These are phyloP conservation scores for Yarrowia keelungensis DNA, from an alignment of 805 yeast species.

Conservation along the genomic window DNA sequence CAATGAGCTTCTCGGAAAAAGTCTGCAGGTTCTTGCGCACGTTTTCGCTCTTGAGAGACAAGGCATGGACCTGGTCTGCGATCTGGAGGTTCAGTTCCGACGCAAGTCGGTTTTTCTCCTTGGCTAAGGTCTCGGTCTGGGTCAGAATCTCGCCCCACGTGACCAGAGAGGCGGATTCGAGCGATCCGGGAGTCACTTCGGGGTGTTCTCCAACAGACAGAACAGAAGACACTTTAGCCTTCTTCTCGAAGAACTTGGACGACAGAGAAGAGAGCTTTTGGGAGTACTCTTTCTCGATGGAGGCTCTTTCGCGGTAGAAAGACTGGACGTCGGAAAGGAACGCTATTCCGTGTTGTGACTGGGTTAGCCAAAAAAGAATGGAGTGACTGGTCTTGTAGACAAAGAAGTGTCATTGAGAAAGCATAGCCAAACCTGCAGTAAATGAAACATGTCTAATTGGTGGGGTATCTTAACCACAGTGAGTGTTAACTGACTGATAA, in stretches of 20 bases:
- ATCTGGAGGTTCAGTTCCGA: slow-evolving; percentile 66
- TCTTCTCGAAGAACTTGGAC: slow-evolving; percentile 73
- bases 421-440: too few relatives aligned
- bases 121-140: slow-evolving; percentile 81
- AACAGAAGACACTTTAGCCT: slow-evolving; percentile 69
- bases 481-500: too few relatives aligned
- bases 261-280: slow-evolving; percentile 67
- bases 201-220: slow-evolving; percentile 93
- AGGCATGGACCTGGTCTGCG: slow-evolving; percentile 63
- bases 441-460: too few relatives aligned
- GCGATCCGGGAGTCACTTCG: slow-evolving; percentile 89
- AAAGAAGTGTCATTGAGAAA: too few relatives aligned
- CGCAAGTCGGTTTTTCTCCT: slow-evolving; percentile 66
- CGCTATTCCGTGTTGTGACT: slow-evolving; percentile 58
- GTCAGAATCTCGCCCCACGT: slow-evolving; percentile 89
- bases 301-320: slow-evolving; percentile 83
- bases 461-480: too few relatives aligned
- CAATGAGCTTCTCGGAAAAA: slow-evolving; percentile 64
- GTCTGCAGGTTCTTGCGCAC: slow-evolving; percentile 63
- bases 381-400: too few relatives aligned
- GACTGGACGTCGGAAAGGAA: slow-evolving; percentile 82
- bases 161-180: slow-evolving; percentile 84
- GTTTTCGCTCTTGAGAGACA: slow-evolving; percentile 61
- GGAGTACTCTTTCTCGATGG: slow-evolving; percentile 83
- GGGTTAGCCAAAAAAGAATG: slow-evolving; percentile 1